Base-by-base conservation (phyloP, 2,329 filamentous ascomycete genomes). In the Paraphaeosphaeria minitans region DNA sequence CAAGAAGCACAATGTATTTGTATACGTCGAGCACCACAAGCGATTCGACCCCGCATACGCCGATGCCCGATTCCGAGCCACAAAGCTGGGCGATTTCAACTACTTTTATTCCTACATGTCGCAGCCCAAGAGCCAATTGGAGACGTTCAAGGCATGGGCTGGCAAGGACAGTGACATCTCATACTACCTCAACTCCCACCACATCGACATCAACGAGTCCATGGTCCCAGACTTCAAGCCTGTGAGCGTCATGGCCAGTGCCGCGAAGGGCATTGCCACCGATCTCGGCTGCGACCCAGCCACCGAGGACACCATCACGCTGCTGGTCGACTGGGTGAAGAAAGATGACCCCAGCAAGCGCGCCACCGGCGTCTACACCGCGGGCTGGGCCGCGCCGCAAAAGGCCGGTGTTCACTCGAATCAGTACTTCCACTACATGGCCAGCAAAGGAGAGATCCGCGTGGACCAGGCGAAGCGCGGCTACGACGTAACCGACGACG, bases 101-200 rank as follows among this genome's bases (percentile, higher is more conserved):
- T 97, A 97, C 84, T 97, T 96, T 77, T 97, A 97, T 84, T 90
- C 87, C 69, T 97, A 97, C 85, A 96, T 97, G 93, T 92, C 88
- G 51, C 93, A 97, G 82, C 73, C 73, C 21, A 76, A 76, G 81
- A 92, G 85, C 52, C 93, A 96, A 80, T 85, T 97, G 49, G 91
- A 96, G 82, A 97, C 93, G 0, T 97, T 97, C 87, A 93, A 92
- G 79, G 90, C 92, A 3, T 97, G 93, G 93, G 93, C 93, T 0
- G 93, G 93, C 63, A 87, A 89, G 70, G 93, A 97, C 68, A 93
- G 89, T 31, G 94, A 97, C 77, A 97, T 97, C 70, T 93, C 89
- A 10, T 97, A 97, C 82, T 97, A 97, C 79, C 86, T 97, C 66
- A 97, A 97, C 84, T 92, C 88, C 64, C 93, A 97, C 81, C 94